A percentile compares a stretch with the other conserved stretches of the same genome.
These are phyloP conservation scores for Aureobasidium zeae DNA, from an alignment of 2,329 filamentous ascomycete genomes.

Conservation along the genomic window DNA sequence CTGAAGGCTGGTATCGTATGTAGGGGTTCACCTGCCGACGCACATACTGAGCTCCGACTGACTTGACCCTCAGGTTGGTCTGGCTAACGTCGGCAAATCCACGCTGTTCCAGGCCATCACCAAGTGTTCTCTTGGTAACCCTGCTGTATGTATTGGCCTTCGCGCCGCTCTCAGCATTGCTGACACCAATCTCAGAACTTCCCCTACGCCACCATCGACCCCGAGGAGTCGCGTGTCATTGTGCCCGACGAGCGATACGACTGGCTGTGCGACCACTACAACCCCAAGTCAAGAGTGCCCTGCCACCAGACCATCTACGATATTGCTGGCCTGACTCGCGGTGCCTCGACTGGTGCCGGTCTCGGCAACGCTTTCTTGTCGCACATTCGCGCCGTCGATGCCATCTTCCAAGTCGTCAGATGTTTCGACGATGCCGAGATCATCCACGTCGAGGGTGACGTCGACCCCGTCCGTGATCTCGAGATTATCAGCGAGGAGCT, in stretches of 20 bases:
- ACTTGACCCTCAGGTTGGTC: slow-evolving; percentile 62
- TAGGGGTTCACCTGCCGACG: slow-evolving; percentile 33
- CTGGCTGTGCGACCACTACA: slow-evolving; percentile 93
- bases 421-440: slow-evolving; percentile 92
- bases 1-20: slow-evolving; percentile 97
- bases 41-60: neutral
- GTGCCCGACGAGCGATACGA: slow-evolving; percentile 94
- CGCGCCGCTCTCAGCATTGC: slow-evolving; percentile 8
- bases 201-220: slow-evolving; percentile 97
- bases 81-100: slow-evolving; percentile 98
- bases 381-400: slow-evolving; percentile 71
- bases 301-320: slow-evolving; percentile 98
- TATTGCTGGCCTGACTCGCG: slow-evolving; percentile 91
- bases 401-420: slow-evolving; percentile 34
- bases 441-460: slow-evolving; percentile 98
- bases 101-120: slow-evolving; percentile 99
- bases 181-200: slow-evolving; percentile 59
- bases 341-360: slow-evolving; percentile 93
- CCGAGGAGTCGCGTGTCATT: slow-evolving; percentile 93
- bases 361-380: slow-evolving; percentile 97
- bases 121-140: slow-evolving; percentile 93
- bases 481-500: slow-evolving; percentile 96
- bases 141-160: slow-evolving; percentile 57
- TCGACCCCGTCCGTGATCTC: slow-evolving; percentile 87
- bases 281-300: slow-evolving; percentile 93